Conservation (phyloP, 306 rosid species). For the Acacia confusa region DNA sequence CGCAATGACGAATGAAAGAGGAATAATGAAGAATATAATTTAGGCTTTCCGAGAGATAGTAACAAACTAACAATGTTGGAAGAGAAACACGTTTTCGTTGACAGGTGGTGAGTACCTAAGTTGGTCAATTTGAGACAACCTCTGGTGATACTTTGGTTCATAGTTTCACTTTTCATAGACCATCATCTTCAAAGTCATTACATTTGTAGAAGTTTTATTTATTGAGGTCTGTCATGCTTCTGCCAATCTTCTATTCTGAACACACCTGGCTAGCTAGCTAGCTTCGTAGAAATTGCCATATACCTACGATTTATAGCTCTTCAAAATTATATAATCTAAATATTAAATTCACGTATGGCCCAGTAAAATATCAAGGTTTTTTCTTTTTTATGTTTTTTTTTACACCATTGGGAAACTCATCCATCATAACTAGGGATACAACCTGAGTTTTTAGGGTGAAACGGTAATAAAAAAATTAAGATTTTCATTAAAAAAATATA, state of each 20-base stretch:
- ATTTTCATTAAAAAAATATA: not conserved
- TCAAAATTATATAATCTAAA: not conserved
- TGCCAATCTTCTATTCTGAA: not conserved
- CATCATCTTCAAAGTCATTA: not conserved
- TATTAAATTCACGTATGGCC: not conserved
- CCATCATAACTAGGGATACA: too few species aligned
- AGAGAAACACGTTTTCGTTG: not conserved
- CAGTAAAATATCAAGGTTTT: not conserved
- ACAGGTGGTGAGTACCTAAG: not conserved
- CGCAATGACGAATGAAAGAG: not conserved
- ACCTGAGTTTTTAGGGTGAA: too few species aligned
- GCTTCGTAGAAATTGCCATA: not conserved
- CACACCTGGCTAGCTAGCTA: not conserved
- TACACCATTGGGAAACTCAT: too few species aligned
- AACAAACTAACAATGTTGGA: not conserved
- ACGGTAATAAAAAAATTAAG: too few species aligned
- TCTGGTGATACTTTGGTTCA: not conserved
- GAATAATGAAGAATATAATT: not conserved
- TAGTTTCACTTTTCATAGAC: not conserved
- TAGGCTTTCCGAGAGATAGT: not conserved
- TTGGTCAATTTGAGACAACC: not conserved
- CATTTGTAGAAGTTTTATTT: not conserved
- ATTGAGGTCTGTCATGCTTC: not conserved
- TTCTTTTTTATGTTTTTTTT: too few species aligned
- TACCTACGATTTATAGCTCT: not conserved